These are phyloP conservation scores for Solanum pennellii DNA, from an alignment of 257 asterid genomes.

Conservation along the genomic window DNA sequence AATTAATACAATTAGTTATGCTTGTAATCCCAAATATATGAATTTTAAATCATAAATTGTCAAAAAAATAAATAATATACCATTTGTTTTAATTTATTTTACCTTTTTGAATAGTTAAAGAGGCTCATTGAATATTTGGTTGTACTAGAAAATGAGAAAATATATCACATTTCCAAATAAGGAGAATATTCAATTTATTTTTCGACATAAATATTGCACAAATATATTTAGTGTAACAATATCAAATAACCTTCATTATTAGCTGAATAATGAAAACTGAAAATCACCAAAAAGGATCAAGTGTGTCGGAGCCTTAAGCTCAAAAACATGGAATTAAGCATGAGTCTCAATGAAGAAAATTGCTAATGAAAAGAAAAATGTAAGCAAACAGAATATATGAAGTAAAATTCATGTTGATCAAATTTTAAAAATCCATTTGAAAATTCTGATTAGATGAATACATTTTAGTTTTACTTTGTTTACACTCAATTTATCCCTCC, in stretches of 20 bases:
- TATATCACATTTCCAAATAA: background rate
- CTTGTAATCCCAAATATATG: background rate
- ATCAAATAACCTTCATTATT: background rate
- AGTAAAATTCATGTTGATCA: background rate
- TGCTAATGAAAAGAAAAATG: background rate
- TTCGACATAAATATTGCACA: background rate
- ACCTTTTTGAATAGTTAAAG: background rate
- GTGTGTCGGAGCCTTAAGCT: background rate
- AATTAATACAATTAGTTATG: too few relatives aligned
- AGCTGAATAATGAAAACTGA: background rate
- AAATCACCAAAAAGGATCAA: background rate
- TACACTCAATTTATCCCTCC: background rate
- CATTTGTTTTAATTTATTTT: background rate
- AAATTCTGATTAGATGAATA: background rate
- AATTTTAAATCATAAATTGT: background rate
- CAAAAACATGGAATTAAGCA: background rate
- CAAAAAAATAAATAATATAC: background rate
- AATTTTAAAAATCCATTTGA: background rate
- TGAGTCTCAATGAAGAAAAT: background rate
- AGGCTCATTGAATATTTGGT: background rate
- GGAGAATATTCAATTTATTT: background rate
- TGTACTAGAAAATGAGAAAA: background rate
- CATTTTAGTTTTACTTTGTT: background rate
- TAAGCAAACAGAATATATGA: background rate
- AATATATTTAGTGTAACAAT: background rate